Evolutionary conservation across 495 filamentous ascomycete species (phyloP).

Genomic region (Podospora pseudoanserina): DNA sequence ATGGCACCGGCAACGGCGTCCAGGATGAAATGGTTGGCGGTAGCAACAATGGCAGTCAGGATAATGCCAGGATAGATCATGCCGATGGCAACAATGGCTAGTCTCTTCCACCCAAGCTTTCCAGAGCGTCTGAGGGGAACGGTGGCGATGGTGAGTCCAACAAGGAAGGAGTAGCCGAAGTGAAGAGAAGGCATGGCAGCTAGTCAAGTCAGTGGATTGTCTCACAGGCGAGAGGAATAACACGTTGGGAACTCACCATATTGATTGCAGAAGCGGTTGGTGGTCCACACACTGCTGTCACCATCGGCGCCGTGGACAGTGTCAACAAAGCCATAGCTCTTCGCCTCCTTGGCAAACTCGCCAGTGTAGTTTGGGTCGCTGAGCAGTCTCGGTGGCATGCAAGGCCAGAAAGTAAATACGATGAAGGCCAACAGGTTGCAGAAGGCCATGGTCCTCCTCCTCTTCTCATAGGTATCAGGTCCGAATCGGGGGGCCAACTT

Average conservation of each 20-base stretch:
- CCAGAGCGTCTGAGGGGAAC: constrained; percentile 29
- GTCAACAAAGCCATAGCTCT: constrained; percentile 64
- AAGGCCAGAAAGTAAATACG: constrained; percentile 73
- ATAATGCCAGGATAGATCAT: constrained; percentile 63
- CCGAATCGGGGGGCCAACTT: constrained; percentile 40
- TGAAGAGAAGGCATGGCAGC: constrained; percentile 80
- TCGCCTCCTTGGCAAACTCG: constrained; percentile 27
- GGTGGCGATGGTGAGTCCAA: constrained; percentile 62
- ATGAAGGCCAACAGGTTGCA: constrained; percentile 76
- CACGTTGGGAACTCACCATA: constrained; percentile 23
- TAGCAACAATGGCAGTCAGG: constrained; percentile 64
- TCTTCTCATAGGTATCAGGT: constrained; percentile 27
- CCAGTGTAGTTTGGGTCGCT: constrained; percentile 43
- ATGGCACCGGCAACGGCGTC: constrained; percentile 64
- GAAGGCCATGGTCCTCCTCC: constrained; percentile 63
- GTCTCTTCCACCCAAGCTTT: constrained; percentile 27
- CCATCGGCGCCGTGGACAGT: constrained; percentile 66
- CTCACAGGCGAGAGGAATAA: neutral
- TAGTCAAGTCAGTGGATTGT: neutral
- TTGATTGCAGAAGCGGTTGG: constrained; percentile 62
- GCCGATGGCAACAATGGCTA: constrained; percentile 47
- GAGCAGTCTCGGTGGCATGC: constrained; percentile 75
- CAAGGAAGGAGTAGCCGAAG: constrained; percentile 75
- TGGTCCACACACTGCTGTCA: constrained; percentile 61
- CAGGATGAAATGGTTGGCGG: constrained; percentile 70